Evolutionary conservation across 352 stramenopile genomes (phyloP), one percentile per base, ranked within the genome.

Genomic region (Pythium chondricola): DNA sequence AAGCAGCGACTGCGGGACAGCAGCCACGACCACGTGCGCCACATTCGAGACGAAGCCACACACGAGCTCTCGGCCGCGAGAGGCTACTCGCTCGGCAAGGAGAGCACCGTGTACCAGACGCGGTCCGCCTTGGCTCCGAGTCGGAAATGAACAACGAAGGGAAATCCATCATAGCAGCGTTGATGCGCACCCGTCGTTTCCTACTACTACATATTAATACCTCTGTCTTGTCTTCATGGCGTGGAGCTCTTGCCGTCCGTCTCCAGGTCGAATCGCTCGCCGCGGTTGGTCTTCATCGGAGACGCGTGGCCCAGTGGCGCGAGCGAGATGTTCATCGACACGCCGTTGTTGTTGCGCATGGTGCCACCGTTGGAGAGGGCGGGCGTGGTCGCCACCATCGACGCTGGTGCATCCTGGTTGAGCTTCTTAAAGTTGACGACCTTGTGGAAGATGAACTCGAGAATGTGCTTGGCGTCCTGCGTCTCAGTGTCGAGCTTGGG

Each of bases 351-450:
- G 39, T 45, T 33, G 21, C 31, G 6, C 22, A 24, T n/a, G 17
- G 14, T 27, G 42, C 29, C 27, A 25, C 21, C 32, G 33, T 22
- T 42, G 14, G 30, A 6, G 20, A 22, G 11, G 13, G 44, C n/a
- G 20, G 39, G 6, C 21, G 33, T 4, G 44, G 31, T n/a, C 13
- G 21, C 31, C 21, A 8, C 31, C 36, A 29, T 33, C 17, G 35
- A 48, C 16, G 31, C 17, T 2, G 71, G 57, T 2, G 59, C 56
- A 30, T 90, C 78, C 59, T 91, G 83, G 58, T 91, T 91, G 57
- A 93, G 69, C 43, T 91, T 97, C 69, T 97, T 97, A 69, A 96
- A 97, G 48, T 92, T 85, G 41, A 97, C 90, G 32, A 97, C 82
- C 56, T 92, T 81, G 36, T 88, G 72, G 61, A 97, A 93, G 33